phyloP scores from a whole-genome alignment of 495 filamentous ascomycete genomes.

The Acidiella bohemica region DNA sequence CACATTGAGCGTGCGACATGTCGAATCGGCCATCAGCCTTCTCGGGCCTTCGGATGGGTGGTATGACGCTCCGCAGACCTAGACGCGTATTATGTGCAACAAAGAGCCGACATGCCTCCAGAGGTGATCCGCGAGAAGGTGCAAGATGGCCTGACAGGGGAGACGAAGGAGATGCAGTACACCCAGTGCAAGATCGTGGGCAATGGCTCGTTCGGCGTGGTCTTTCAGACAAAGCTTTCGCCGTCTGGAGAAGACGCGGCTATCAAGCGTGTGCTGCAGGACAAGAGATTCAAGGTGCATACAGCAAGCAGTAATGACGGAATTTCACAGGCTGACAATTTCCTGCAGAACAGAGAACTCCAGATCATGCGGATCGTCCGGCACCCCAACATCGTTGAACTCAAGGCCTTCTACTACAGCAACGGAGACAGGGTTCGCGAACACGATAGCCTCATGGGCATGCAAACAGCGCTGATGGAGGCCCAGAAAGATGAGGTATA shows the following conservation, averaged over 20 bases:
- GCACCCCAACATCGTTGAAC: conserved; percentile 95
- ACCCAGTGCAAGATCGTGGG: conserved; percentile 99
- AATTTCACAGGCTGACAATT: conserved; percentile 32
- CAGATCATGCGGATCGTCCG: conserved; percentile 99
- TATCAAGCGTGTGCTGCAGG: conserved; percentile 95
- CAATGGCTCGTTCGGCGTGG: conserved; percentile 96
- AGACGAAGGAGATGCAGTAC: conserved; percentile 91
- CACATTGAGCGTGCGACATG: conserved; percentile 33
- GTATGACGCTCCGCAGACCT: conserved; percentile 36
- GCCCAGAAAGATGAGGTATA: conserved; percentile 96
- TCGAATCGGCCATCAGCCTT: conserved; percentile 64
- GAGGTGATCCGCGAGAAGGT: conserved; percentile 98
- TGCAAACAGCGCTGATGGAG: conserved; percentile 20
- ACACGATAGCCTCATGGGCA: conserved; percentile 16
- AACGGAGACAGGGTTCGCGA: conserved; percentile 77
- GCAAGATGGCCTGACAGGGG: conserved; percentile 92
- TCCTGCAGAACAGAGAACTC: conserved; percentile 78
- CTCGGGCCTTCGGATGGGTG: conserved; percentile 68
- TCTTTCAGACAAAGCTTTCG: conserved; percentile 97
- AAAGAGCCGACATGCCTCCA: conserved; percentile 30
- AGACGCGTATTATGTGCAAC: not conserved
- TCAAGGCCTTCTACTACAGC: conserved; percentile 99
- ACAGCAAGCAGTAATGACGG: no score
- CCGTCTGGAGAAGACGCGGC: conserved; percentile 94
- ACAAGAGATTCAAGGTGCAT: conserved; percentile 98